Conservation (phyloP, 2,329 filamentous ascomycete species). For the Berkeleyomyces basicola region DNA sequence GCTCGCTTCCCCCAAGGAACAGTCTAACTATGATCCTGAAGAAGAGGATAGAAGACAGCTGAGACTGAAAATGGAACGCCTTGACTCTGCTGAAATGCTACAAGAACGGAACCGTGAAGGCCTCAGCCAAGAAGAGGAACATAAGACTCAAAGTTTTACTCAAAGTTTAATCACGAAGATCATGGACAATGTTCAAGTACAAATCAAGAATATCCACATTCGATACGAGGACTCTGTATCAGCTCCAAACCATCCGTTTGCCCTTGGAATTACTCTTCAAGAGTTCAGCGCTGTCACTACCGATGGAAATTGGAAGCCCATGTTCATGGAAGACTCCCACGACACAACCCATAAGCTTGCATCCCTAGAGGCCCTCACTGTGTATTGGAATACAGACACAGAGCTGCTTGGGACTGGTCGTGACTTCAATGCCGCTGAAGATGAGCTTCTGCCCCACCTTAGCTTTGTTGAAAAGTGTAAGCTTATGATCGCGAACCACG, state of each 20-base stretch:
- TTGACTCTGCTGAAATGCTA: slow-evolving; percentile 87
- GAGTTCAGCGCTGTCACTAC: slow-evolving; percentile 97
- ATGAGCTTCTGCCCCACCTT: slow-evolving; percentile 49
- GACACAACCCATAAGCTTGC: slow-evolving; percentile 84
- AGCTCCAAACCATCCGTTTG: slow-evolving; percentile 86
- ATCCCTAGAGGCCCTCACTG: slow-evolving; percentile 70
- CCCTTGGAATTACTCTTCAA: slow-evolving; percentile 77
- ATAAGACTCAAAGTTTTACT: slow-evolving; percentile 95
- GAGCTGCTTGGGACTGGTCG: slow-evolving; percentile 67
- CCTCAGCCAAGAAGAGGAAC: slow-evolving; percentile 85
- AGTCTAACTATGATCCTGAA: slow-evolving; percentile 80
- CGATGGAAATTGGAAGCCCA: slow-evolving; percentile 84
- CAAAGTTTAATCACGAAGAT: slow-evolving; percentile 90
- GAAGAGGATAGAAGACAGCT: slow-evolving; percentile 80
- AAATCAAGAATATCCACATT: slow-evolving; percentile 94
- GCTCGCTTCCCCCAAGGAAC: slow-evolving; percentile 85
- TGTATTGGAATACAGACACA: slow-evolving; percentile 98
- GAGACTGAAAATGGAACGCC: slow-evolving; percentile 95
- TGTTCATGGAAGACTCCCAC: slow-evolving; percentile 80
- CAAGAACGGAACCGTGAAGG: slow-evolving; percentile 88
- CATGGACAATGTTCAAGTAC: slow-evolving; percentile 94
- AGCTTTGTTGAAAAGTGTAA: slow-evolving; percentile 65
- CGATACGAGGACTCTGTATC: slow-evolving; percentile 97
- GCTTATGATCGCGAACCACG: slow-evolving; percentile 42
- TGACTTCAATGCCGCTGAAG: slow-evolving; percentile 36